Percentiles rank a stretch among this genome's conserved stretches.
phyloP scores from a whole-genome alignment of 176 grass and related monocot species.

The Aegilops sharonensis region DNA sequence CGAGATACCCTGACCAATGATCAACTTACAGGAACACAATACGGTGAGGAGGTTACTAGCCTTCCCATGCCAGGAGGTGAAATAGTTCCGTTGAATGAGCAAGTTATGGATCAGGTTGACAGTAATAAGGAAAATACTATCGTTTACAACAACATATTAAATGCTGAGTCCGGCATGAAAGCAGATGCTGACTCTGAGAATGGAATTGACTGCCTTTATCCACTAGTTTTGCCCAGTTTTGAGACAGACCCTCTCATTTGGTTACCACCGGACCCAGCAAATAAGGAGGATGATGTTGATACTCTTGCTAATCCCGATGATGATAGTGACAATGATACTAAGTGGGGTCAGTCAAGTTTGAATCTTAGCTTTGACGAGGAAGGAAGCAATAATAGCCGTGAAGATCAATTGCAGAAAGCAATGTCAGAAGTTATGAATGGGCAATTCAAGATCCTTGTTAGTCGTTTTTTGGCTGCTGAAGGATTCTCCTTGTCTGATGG shows the following conservation, averaged over 20 bases:
- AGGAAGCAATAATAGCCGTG: constrained; percentile 34
- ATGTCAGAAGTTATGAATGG: constrained; percentile 95
- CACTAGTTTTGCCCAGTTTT: constrained; percentile 46
- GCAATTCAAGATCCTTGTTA: constrained; percentile 78
- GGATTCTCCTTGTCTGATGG: constrained; percentile 49
- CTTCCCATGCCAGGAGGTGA: constrained; percentile 34
- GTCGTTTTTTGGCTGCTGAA: constrained; percentile 78
- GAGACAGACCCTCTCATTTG: constrained; percentile 63
- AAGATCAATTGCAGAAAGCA: constrained; percentile 62
- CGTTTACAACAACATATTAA: constrained; percentile 29
- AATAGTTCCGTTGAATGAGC: constrained; percentile 41
- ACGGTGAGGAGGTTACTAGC: constrained; percentile 36
- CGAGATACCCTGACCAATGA: constrained; percentile 1
- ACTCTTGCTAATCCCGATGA: constrained; percentile 43
- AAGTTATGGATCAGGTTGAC: constrained; percentile 29
- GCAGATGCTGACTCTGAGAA: constrained; percentile 3
- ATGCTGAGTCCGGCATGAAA: constrained; percentile 19
- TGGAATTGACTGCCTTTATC: constrained; percentile 39
- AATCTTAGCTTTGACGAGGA: constrained; percentile 29
- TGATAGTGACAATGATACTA: constrained; percentile 41
- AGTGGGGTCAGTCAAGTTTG: constrained; percentile 47
- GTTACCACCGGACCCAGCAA: constrained; percentile 71
- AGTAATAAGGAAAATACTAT: constrained; percentile 30
- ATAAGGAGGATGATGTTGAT: constrained; percentile 61
- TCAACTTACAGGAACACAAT: constrained; percentile 9